A percentile compares a stretch with the other conserved stretches of the same genome.
Conservation (phyloP, 768 basidiomycete species). For the Rhizopogon rudus region DNA sequence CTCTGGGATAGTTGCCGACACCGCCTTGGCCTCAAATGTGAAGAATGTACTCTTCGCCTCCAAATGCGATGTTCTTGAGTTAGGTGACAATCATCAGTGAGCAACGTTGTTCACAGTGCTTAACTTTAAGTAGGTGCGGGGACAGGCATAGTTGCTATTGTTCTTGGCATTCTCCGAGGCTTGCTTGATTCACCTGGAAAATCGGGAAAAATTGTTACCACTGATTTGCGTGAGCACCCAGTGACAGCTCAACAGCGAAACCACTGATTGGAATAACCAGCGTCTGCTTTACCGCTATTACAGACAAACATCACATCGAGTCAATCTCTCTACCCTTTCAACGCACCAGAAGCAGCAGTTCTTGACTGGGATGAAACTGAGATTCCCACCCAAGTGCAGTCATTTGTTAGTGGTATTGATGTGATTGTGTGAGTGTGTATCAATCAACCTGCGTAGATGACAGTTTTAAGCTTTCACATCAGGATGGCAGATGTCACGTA, state of each 20-base stretch:
- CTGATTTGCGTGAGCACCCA: constrained; percentile 62
- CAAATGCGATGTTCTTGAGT: constrained; percentile 50
- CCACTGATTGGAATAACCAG: constrained; percentile 34
- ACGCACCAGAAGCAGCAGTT: constrained; percentile 27
- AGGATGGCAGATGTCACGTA: constrained; percentile 95
- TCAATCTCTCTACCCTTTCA: constrained; percentile 24
- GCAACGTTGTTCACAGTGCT: not conserved
- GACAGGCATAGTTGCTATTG: constrained; percentile 76
- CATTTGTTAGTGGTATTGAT: constrained; percentile 42
- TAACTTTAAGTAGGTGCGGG: constrained; percentile 59
- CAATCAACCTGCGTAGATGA: not conserved
- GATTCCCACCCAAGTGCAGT: constrained; percentile 41
- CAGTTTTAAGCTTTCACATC: not conserved
- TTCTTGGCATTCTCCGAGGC: constrained; percentile 54
- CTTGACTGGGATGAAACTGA: constrained; percentile 76
- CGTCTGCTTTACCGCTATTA: constrained; percentile 76
- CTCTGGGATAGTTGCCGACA: constrained; percentile 6
- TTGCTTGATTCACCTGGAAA: constrained; percentile 14
- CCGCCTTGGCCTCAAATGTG: constrained; percentile 13
- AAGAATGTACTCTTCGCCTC: constrained; percentile 36
- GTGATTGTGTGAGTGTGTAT: constrained; percentile 57
- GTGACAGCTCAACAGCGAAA: not conserved
- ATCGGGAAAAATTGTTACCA: constrained; percentile 45
- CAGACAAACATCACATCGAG: constrained; percentile 61
- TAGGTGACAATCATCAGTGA: constrained; percentile 45